phyloP scores from a whole-genome alignment of 2,329 filamentous ascomycete species.

The Aureobasidium sp. region DNA sequence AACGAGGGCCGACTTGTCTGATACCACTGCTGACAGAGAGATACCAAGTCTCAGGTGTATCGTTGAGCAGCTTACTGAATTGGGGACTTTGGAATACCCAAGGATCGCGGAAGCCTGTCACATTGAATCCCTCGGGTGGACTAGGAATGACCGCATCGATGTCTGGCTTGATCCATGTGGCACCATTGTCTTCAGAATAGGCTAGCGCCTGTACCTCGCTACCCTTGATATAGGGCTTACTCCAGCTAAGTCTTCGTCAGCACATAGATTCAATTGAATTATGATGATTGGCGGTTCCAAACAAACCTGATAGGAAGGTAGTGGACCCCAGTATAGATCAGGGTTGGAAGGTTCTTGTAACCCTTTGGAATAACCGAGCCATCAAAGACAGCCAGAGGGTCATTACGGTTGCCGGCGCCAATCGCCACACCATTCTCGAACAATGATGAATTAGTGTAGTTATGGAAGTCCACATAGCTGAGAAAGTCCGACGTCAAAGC shows the following conservation, averaged over 20 bases:
- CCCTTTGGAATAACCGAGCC: conserved; percentile 39
- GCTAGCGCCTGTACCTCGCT: conserved; percentile 42
- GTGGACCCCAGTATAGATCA: conserved; percentile 40
- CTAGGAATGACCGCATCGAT: conserved; percentile 34
- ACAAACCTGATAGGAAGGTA: conserved; percentile 33
- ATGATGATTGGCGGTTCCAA: too few species aligned
- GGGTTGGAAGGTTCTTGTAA: conserved; percentile 38
- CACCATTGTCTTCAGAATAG: conserved; percentile 33
- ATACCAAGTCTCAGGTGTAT: conserved; percentile 33
- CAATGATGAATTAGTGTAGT: conserved; percentile 26
- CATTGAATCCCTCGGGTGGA: conserved; percentile 35
- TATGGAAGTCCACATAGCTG: conserved; percentile 36
- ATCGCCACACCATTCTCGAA: conserved; percentile 4
- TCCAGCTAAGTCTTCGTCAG: conserved; percentile 30
- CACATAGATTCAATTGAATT: too few species aligned
- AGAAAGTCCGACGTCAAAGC: conserved; percentile 39
- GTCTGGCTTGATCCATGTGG: conserved; percentile 34
- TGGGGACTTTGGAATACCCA: conserved; percentile 35
- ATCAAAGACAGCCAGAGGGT: conserved; percentile 36
- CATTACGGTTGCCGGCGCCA: neutral
- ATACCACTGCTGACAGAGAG: conserved; percentile 35
- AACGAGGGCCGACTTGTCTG: conserved; percentile 32
- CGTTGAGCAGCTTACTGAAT: conserved; percentile 31
- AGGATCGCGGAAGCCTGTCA: conserved; percentile 40
- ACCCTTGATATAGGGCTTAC: conserved; percentile 38